phyloP scores from a whole-genome alignment of 2,329 filamentous ascomycete species.

The Podosphaera fusca region DNA sequence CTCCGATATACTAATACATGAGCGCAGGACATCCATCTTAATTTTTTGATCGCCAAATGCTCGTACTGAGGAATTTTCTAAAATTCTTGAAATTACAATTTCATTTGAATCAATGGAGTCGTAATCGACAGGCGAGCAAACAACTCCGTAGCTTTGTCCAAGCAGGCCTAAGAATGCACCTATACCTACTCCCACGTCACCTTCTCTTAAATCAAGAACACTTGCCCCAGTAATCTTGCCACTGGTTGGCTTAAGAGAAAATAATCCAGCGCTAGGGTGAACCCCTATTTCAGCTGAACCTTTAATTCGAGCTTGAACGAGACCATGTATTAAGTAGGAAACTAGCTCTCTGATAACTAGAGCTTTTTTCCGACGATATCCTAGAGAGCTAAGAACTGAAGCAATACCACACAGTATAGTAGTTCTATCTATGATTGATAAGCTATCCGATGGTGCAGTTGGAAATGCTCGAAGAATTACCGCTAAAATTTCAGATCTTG shows the following conservation, averaged over 20 bases:
- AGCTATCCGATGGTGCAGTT: slow-evolving; percentile 35
- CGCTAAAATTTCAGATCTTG: slow-evolving; percentile 38
- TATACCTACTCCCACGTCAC: slow-evolving; percentile 42
- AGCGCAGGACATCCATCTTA: slow-evolving; percentile 68
- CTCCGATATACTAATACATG: slow-evolving; percentile 87
- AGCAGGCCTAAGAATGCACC: slow-evolving; percentile 37
- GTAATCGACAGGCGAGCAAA: slow-evolving; percentile 14
- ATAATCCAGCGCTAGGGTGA: slow-evolving; percentile 72
- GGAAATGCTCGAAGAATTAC: slow-evolving; percentile 50
- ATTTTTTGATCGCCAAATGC: slow-evolving; percentile 56
- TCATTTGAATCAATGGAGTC: slow-evolving; percentile 23
- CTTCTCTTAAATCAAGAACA: slow-evolving; percentile 37
- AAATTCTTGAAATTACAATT: slow-evolving; percentile 31
- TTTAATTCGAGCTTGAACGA: slow-evolving; percentile 76
- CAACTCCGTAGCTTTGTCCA: slow-evolving; percentile 40
- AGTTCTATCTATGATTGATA: slow-evolving; percentile 54
- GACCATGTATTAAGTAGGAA: slow-evolving; percentile 55
- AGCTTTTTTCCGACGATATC: slow-evolving; percentile 70
- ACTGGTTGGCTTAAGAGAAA: slow-evolving; percentile 38
- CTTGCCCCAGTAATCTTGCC: slow-evolving; percentile 27
- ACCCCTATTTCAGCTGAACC: slow-evolving; percentile 92
- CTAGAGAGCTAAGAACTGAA: slow-evolving; percentile 58
- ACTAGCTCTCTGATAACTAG: slow-evolving; percentile 75
- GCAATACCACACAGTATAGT: slow-evolving; percentile 69
- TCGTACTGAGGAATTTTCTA: slow-evolving; percentile 32